Conservation (phyloP, 164 flowering plant species). For the Buxus sempervirens region DNA sequence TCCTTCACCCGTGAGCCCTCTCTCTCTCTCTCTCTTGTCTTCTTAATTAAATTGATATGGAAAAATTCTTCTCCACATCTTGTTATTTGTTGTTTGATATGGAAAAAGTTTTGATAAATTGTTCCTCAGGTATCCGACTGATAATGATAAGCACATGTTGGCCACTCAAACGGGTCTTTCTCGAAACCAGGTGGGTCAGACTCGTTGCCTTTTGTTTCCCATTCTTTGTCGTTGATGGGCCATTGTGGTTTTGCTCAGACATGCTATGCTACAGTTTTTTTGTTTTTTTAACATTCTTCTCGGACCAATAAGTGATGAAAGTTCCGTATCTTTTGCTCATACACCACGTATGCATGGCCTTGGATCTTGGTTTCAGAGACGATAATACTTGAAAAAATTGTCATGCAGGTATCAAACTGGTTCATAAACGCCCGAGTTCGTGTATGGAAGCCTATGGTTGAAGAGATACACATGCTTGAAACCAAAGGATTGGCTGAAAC, state of each 20-base stretch:
- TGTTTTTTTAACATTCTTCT: too few relatives aligned
- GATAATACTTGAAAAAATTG: too few relatives aligned
- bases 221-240: too few relatives aligned
- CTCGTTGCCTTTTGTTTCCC: neutral
- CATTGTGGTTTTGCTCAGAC: too few relatives aligned
- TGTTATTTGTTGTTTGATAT: too few relatives aligned
- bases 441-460: conserved; percentile 96
- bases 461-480: conserved; percentile 87
- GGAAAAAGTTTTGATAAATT: too few relatives aligned
- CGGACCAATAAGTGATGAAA: neutral
- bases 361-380: too few relatives aligned
- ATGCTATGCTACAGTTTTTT: neutral
- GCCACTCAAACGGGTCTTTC: conserved; percentile 89
- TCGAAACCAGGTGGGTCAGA: conserved; percentile 69
- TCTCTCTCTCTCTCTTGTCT: conserved; percentile 8
- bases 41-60: too few relatives aligned
- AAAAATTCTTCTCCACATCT: too few relatives aligned
- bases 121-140: conserved; percentile 79
- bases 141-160: conserved; percentile 84
- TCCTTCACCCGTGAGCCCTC: conserved; percentile 84
- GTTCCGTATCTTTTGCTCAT: too few relatives aligned
- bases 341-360: too few relatives aligned
- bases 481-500: conserved; percentile 39
- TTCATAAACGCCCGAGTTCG: conserved; percentile 94
- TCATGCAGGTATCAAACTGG: conserved; percentile 83